Conservation (phyloP, 495 filamentous ascomycete species). For the Daldinia grandis region DNA sequence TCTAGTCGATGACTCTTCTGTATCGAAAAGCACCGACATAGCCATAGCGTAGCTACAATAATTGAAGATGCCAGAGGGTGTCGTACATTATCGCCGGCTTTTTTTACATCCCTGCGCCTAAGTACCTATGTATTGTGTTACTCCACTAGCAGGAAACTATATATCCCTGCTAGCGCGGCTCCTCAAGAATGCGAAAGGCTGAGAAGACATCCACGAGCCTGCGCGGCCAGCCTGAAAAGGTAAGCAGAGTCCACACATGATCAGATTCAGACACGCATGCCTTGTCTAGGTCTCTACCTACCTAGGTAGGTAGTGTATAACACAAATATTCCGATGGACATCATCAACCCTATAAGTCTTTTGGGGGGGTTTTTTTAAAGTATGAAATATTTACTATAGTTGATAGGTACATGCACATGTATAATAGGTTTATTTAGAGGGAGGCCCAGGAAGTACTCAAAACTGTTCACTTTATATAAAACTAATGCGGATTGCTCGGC, state of each 20-base stretch:
- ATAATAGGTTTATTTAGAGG: background rate
- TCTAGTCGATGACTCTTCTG: background rate
- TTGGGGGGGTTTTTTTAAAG: background rate
- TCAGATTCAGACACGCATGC: background rate
- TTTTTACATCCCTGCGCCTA: background rate
- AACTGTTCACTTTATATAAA: background rate
- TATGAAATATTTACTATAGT: background rate
- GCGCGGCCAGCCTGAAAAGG: conserved; percentile 17
- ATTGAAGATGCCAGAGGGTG: background rate
- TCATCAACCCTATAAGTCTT: background rate
- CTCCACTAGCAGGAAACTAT: conserved; percentile 9
- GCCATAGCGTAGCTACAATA: background rate
- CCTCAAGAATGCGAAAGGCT: conserved; percentile 39
- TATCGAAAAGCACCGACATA: background rate
- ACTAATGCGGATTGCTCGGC: conserved; percentile 23
- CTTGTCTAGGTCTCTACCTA: background rate
- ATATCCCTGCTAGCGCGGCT: conserved; percentile 40
- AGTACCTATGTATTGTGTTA: conserved; percentile 7
- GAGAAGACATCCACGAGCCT: conserved; percentile 25
- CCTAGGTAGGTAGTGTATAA: too few relatives aligned
- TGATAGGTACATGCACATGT: background rate
- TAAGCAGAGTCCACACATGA: conserved; percentile 28
- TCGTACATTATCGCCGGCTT: conserved; percentile 15
- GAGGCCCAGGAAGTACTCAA: background rate
- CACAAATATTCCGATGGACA: background rate